Percentiles rank a stretch among this genome's conserved stretches.
These are phyloP conservation scores for Candida vaughaniae DNA, from an alignment of 805 yeast species.

Conservation along the genomic window DNA sequence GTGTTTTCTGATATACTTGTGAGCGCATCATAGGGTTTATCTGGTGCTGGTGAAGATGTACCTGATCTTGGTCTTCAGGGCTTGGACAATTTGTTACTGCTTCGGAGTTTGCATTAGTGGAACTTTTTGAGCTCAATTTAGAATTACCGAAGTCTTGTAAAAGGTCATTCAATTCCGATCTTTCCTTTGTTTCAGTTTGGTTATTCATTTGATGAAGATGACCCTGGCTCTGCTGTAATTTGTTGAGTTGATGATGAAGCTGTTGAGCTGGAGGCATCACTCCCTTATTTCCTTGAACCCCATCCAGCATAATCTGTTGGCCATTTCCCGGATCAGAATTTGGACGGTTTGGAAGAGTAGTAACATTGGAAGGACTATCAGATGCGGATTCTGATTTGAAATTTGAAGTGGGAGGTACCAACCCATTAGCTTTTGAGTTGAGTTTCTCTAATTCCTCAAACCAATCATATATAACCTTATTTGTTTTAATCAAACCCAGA, in stretches of 20 bases:
- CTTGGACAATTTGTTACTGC: conserved; percentile 12
- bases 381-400: conserved; percentile 4
- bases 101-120: conserved; percentile 13
- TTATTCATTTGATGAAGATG: conserved; percentile 7
- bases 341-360: conserved; percentile 2
- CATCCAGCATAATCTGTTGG: not conserved
- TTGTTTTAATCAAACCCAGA: conserved; percentile 9
- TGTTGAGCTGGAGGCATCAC: conserved; percentile 5
- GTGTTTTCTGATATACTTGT: not conserved
- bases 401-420: not conserved
- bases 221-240: conserved; percentile 11
- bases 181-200: conserved; percentile 10
- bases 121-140: conserved; percentile 13
- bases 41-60: too few relatives aligned
- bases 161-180: conserved; percentile 12
- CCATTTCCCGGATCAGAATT: conserved; percentile 3
- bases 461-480: conserved; percentile 15
- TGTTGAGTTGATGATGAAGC: conserved; percentile 12
- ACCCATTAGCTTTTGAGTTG: conserved; percentile 4
- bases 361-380: not conserved
- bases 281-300: not conserved
- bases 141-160: conserved; percentile 17
- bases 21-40: not conserved
- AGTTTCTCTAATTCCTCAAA: conserved; percentile 14
- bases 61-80: conserved; percentile 9